A percentile compares a stretch with the other conserved stretches of the same genome.
phyloP scores from a whole-genome alignment of 2,329 filamentous ascomycete genomes.

The Bipolaris bicolor region DNA sequence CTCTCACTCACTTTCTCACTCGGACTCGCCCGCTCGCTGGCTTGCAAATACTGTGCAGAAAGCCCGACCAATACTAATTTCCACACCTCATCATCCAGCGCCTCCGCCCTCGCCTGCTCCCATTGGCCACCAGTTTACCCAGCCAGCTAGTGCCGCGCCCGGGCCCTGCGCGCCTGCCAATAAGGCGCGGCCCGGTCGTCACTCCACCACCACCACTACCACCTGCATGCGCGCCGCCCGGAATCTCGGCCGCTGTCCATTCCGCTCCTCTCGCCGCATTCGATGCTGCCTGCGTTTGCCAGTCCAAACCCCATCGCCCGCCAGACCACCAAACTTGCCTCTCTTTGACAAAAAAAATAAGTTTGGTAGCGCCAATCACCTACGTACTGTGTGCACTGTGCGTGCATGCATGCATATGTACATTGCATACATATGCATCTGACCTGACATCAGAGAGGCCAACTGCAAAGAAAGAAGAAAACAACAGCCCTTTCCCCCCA shows the following conservation, averaged over 20 bases:
- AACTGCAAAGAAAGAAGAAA: too few relatives aligned
- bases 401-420: too few relatives aligned
- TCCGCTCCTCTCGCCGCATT: constrained; percentile 4
- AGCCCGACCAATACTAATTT: constrained; percentile 18
- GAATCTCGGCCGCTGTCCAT: constrained; percentile 5
- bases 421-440: too few relatives aligned
- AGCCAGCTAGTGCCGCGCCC: constrained; percentile 7
- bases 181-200: constrained; percentile 12
- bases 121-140: constrained; percentile 20
- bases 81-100: constrained; percentile 29
- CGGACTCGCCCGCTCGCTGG: not conserved
- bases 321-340: too few relatives aligned
- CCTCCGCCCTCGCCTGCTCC: constrained; percentile 6
- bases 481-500: not conserved
- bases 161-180: constrained; percentile 14
- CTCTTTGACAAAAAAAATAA: not conserved
- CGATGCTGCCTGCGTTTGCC: not conserved
- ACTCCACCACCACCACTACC: not conserved
- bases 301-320: too few relatives aligned
- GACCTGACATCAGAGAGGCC: too few relatives aligned
- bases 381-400: too few relatives aligned
- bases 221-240: constrained; percentile 1
- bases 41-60: not conserved
- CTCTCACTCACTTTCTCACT: not conserved
- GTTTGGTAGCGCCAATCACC: too few relatives aligned